Conservation (phyloP, 2,329 filamentous ascomycete species). For the Arthrobotrys sinensis region DNA sequence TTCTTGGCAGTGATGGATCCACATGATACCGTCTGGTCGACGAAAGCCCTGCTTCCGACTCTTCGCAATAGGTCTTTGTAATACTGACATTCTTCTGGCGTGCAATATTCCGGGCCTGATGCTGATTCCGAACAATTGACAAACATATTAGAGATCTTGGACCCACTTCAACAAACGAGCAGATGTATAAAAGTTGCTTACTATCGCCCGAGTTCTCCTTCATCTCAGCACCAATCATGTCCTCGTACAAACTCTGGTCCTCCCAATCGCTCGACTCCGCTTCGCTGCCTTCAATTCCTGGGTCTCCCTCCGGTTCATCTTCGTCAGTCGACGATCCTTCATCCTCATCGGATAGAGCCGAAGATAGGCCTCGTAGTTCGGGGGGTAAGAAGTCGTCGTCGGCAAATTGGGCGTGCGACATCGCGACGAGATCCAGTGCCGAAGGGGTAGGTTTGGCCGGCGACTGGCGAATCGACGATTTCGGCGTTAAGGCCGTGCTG, state of each 20-base stretch:
- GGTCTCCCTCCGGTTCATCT: constrained; percentile 64
- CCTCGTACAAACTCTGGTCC: constrained; percentile 76
- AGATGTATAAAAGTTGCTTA: constrained; percentile 65
- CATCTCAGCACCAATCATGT: constrained; percentile 74
- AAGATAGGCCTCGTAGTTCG: constrained; percentile 64
- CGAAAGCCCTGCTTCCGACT: constrained; percentile 84
- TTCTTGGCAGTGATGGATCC: constrained; percentile 83
- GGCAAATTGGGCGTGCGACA: constrained; percentile 63
- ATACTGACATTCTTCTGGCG: constrained; percentile 77
- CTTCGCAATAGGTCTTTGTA: constrained; percentile 81
- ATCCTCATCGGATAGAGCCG: constrained; percentile 54
- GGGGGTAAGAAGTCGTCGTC: constrained; percentile 65
- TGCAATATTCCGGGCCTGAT: constrained; percentile 73
- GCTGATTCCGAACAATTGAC: constrained; percentile 25
- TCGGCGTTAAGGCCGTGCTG: constrained; percentile 59
- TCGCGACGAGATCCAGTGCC: constrained; percentile 64
- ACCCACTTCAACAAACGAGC: constrained; percentile 8
- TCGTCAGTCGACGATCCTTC: constrained; percentile 66
- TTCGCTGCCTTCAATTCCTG: constrained; percentile 62
- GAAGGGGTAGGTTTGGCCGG: constrained; percentile 56
- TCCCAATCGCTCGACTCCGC: constrained; percentile 73
- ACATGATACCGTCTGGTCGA: constrained; percentile 78
- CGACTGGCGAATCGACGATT: constrained; percentile 59
- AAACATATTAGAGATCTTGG: constrained; percentile 40
- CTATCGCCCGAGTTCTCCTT: constrained; percentile 72